Base-by-base conservation (phyloP, 2,329 filamentous ascomycete species). In the Aspergillus felis region DNA sequence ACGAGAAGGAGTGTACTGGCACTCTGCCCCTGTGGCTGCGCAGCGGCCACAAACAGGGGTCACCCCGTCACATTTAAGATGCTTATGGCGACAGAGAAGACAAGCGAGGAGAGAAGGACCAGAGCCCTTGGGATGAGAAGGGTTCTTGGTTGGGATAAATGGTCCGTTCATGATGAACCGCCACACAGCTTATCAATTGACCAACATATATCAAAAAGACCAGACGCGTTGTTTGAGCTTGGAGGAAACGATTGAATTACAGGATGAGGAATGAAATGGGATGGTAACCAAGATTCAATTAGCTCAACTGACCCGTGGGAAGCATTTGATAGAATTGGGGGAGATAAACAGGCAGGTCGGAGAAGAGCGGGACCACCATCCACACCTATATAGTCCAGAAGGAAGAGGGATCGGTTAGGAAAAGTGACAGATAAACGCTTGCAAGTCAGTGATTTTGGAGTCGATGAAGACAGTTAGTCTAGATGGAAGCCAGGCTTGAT, bases 61-160 rank as follows among this genome's bases (percentile, higher is more conserved):
- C 41, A 79, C 75, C 28, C 88, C 88, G 71, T 92, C 87, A 70
- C 89, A 92, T 70, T 91, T 92, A 51, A 92, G 80, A 72, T 92
- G 90, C 68, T 90, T 79, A 54, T 77, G 76, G 35, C 80, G 74
- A 61, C 80, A 82, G 38, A 74, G 69, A 28, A 78, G 70, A 77
- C 66, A 85, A 57, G 68, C 82, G 68, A 68, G 77, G 63, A 62
- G 79, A 10, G 74, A 74, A 1, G 75, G 75, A 20, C 69, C 70
- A 3, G 68, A 56, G 50, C 58, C 58, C 55, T 70, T 70, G n/a
- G 63, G 58, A 42, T 63, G 44, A 50, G 54, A 50, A 35, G 62
- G 57, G 44, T 57, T 53, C 49, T 56, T 59, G 20, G 53, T 44
- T 12, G 61, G 53, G 28, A 64, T 50, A 50, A 65, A 68, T 44